These are phyloP conservation scores for Thraustochytrium striatum DNA, from an alignment of 352 stramenopile genomes.

Conservation along the genomic window DNA sequence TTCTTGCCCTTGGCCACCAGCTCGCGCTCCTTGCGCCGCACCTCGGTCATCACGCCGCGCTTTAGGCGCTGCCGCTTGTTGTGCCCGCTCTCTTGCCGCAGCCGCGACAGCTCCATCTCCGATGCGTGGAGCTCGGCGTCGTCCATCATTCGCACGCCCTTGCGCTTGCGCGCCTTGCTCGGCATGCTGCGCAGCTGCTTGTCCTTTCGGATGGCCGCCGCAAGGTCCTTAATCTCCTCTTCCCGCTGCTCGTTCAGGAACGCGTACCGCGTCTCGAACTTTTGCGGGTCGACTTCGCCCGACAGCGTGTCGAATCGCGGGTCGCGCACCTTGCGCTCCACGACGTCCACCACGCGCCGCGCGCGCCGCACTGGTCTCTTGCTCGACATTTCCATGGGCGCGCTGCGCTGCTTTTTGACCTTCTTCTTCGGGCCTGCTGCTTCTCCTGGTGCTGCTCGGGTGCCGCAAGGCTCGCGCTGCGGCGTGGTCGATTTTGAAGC, in stretches of 20 bases:
- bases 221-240: constrained; percentile 73
- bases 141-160: not conserved
- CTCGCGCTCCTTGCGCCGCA: constrained; percentile 75
- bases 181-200: constrained; percentile 37
- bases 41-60: constrained; percentile 61
- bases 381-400: constrained; percentile 72
- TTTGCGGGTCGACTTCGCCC: constrained; percentile 76
- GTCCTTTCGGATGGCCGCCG: constrained; percentile 58
- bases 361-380: constrained; percentile 72
- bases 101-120: constrained; percentile 45
- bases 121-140: constrained; percentile 41
- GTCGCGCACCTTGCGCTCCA: constrained; percentile 67
- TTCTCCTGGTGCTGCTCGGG: not conserved
- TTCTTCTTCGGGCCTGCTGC: not conserved
- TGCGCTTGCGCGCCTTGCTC: not conserved
- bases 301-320: constrained; percentile 76
- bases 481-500: not conserved
- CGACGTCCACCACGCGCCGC: constrained; percentile 72
- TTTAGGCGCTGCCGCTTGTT: constrained; percentile 42
- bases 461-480: not conserved
- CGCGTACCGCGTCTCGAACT: constrained; percentile 76
- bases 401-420: constrained; percentile 22
- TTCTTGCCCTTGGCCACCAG: constrained; percentile 80
- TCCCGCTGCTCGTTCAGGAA: constrained; percentile 80
- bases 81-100: constrained; percentile 50